Evolutionary conservation across 2,329 filamentous ascomycete species (phyloP).

Genomic region (Xylariales sp.): DNA sequence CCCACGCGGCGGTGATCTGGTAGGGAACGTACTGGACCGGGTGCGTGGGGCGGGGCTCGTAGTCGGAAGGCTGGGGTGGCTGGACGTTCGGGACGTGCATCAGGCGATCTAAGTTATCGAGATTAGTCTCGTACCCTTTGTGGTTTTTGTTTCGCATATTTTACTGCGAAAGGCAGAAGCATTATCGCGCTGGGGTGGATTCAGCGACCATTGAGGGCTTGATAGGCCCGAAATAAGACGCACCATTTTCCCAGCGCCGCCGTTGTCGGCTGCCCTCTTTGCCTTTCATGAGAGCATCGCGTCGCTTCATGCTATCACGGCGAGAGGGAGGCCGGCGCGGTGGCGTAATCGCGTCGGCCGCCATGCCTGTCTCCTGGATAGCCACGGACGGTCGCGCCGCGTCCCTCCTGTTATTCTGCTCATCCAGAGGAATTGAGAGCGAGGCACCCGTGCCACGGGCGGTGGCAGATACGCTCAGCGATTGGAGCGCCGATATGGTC

Average conservation of each 20-base stretch:
- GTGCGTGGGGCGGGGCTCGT: conserved; percentile 77
- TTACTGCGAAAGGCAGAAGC: too few species aligned
- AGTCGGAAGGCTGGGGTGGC: conserved; percentile 78
- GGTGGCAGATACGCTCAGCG: conserved; percentile 48
- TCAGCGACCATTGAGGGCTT: too few species aligned
- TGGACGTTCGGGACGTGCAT: conserved; percentile 81
- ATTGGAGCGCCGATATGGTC: conserved; percentile 56
- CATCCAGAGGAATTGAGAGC: conserved; percentile 74
- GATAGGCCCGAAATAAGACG: conserved; percentile 3
- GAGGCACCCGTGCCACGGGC: conserved; percentile 58
- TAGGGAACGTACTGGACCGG: conserved; percentile 78
- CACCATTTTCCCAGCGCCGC: conserved; percentile 94
- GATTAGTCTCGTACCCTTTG: background rate
- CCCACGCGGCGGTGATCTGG: conserved; percentile 61
- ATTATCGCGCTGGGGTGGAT: too few species aligned
- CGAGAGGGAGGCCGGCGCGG: conserved; percentile 41
- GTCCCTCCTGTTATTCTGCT: conserved; percentile 25
- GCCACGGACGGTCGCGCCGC: conserved; percentile 20
- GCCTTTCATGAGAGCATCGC: conserved; percentile 78
- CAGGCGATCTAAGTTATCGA: conserved; percentile 62
- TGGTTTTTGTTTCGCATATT: conserved; percentile 1
- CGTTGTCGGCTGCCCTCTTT: conserved; percentile 86
- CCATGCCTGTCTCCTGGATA: conserved; percentile 21
- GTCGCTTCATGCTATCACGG: conserved; percentile 52
- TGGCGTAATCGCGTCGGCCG: conserved; percentile 20